These are phyloP conservation scores for Rhodomyrtus psidioides DNA, from an alignment of 441 rosid genomes.

Conservation along the genomic window DNA sequence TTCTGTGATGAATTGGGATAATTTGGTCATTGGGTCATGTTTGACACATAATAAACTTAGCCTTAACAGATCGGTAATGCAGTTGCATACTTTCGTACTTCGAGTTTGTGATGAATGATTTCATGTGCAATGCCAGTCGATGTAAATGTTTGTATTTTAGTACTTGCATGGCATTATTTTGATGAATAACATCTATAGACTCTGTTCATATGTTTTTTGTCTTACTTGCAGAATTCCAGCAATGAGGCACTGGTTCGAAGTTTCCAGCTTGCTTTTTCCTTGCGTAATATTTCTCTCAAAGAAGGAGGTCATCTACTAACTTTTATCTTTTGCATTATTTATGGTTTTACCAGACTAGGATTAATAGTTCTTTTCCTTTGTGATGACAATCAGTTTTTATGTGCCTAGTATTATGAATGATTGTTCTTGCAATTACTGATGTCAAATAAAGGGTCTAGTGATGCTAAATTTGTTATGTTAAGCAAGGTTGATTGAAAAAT, in stretches of 20 bases:
- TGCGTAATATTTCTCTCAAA: constrained; percentile 63
- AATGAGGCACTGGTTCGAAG: constrained; percentile 67
- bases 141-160: not conserved
- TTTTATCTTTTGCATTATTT: not conserved
- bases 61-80: not conserved
- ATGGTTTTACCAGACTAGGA: not conserved
- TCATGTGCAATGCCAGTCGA: not conserved
- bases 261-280: constrained; percentile 89
- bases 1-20: not conserved
- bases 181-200: not conserved
- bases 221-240: constrained; percentile 66
- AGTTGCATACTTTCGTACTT: not conserved
- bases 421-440: not conserved
- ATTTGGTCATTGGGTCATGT: not conserved
- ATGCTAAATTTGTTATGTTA: not conserved
- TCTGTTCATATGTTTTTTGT: not conserved
- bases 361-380: not conserved
- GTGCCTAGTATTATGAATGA: not conserved
- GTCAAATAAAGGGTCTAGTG: not conserved
- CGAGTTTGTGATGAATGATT: not conserved
- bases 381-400: not conserved
- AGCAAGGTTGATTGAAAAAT: not conserved
- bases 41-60: not conserved
- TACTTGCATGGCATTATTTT: not conserved
- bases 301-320: constrained; percentile 52